A percentile compares a stretch with the other conserved stretches of the same genome.
Evolutionary conservation across 2,329 filamentous ascomycete species (phyloP).

Genomic region (Trichoderma sp.): DNA sequence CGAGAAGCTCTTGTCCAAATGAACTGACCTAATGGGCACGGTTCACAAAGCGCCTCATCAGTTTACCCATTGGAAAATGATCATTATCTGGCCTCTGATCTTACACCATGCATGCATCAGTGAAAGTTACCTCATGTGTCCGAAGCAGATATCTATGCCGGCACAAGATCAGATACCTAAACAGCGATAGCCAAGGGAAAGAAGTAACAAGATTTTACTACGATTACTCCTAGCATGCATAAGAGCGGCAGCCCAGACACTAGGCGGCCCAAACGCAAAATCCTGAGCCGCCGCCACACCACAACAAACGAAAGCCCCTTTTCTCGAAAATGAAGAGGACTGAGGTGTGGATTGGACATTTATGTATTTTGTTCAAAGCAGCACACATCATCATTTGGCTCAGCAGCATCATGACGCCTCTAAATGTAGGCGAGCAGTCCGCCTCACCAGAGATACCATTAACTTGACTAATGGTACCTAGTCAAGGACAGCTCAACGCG

Average conservation of each 20-base stretch:
- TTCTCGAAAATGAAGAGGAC: neutral
- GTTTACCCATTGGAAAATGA: neutral
- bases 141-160: neutral
- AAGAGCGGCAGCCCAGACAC: neutral
- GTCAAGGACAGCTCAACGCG: neutral
- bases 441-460: neutral
- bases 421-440: neutral
- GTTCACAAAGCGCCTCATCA: slow-evolving; percentile 2
- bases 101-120: neutral
- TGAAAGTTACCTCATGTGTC: neutral
- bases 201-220: neutral
- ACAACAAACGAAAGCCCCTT: neutral
- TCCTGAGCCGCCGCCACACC: neutral
- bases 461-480: neutral
- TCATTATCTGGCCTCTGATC: neutral
- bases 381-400: neutral
- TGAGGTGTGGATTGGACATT: neutral
- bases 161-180: neutral
- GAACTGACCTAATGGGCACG: slow-evolving; percentile 6
- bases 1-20: neutral
- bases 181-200: neutral
- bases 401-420: neutral
- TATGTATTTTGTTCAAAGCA: neutral
- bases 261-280: neutral
- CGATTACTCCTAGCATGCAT: neutral